These are phyloP conservation scores for Saraca asoca DNA, from an alignment of 331 rosid genomes.

Conservation along the genomic window DNA sequence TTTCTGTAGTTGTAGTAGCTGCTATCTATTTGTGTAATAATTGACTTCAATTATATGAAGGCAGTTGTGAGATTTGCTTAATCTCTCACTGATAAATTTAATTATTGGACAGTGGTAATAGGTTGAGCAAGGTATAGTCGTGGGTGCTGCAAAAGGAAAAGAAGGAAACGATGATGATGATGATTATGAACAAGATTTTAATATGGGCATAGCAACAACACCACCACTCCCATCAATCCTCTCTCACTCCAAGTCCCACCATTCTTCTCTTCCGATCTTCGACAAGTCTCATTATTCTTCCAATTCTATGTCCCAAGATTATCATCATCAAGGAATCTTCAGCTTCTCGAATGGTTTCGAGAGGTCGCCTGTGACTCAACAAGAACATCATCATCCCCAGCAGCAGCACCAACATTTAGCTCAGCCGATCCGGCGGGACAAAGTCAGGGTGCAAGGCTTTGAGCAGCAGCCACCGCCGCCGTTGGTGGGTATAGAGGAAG, in stretches of 20 bases:
- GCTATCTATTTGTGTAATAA: constrained; percentile 14
- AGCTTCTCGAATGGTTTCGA: constrained; percentile 80
- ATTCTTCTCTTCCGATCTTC: constrained; percentile 35
- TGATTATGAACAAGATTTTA: constrained; percentile 44
- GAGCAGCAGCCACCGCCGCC: constrained; percentile 50
- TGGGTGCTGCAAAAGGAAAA: constrained; percentile 15
- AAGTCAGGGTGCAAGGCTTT: constrained; percentile 65
- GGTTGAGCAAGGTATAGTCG: constrained; percentile 11
- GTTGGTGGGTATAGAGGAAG: constrained; percentile 66
- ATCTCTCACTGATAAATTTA: constrained; percentile 30
- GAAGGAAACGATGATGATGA: neutral
- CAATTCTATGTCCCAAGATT: constrained; percentile 94
- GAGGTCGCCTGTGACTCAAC: constrained; percentile 51
- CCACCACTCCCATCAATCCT: constrained; percentile 32
- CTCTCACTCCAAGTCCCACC: constrained; percentile 28
- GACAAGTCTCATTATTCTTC: constrained; percentile 30
- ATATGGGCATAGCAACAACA: constrained; percentile 66
- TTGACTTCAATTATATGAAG: constrained; percentile 32
- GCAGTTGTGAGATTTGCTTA: constrained; percentile 36
- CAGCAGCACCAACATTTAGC: constrained; percentile 55
- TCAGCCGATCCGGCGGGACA: constrained; percentile 91
- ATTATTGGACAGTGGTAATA: constrained; percentile 39
- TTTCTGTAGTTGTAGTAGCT: constrained; percentile 4
- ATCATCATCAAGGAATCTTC: constrained; percentile 68
- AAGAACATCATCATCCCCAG: constrained; percentile 32